phyloP scores from a whole-genome alignment of 2,329 filamentous ascomycete genomes.

The Ophiostoma piceae region DNA sequence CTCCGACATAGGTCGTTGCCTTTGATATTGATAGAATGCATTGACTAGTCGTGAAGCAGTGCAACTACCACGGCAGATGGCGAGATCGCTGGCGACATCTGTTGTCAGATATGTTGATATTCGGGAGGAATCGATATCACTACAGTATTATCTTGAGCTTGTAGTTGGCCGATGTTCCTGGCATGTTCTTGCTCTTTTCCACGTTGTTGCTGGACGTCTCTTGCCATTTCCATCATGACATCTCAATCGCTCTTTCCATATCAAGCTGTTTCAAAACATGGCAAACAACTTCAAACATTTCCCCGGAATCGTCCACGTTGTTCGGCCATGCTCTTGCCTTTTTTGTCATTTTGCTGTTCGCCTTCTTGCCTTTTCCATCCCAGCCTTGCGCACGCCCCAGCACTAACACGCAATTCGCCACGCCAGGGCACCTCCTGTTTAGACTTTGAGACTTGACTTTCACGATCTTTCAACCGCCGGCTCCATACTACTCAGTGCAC shows the following conservation, averaged over 20 bases:
- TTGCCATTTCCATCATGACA: background rate
- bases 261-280: too few relatives aligned
- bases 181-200: background rate
- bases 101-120: background rate
- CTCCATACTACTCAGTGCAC: conserved; percentile 8
- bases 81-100: background rate
- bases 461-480: conserved; percentile 19
- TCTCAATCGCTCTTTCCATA: background rate
- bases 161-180: background rate
- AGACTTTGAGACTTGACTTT: conserved; percentile 14
- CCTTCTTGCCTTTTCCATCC: background rate
- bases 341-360: background rate
- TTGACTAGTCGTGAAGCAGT: background rate
- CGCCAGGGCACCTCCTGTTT: background rate
- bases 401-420: conserved; percentile 9
- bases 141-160: too few relatives aligned
- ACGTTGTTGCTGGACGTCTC: background rate
- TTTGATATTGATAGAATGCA: background rate
- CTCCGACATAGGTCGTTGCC: background rate
- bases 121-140: too few relatives aligned
- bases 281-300: background rate
- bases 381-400: background rate
- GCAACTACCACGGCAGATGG: background rate
- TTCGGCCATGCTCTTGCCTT: background rate
- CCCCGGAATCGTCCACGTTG: background rate